phyloP scores from a whole-genome alignment of 257 asterid genomes.

The Primulina tabacum region DNA sequence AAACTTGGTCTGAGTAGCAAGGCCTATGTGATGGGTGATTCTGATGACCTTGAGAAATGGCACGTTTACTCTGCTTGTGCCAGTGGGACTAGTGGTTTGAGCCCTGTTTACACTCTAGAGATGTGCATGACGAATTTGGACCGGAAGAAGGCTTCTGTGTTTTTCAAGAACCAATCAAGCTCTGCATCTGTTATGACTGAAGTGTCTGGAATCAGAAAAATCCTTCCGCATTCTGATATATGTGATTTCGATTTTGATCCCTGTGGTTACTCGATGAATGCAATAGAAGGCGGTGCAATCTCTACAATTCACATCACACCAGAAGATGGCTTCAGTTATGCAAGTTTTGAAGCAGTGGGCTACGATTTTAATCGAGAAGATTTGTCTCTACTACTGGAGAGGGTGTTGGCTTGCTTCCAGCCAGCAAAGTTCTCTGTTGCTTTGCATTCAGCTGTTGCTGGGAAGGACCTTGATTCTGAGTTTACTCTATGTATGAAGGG shows the following conservation, averaged over 20 bases:
- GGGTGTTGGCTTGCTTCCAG: conserved; percentile 70
- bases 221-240: conserved; percentile 63
- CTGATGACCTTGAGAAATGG: conserved; percentile 58
- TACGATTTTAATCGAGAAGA: conserved; percentile 48
- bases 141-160: conserved; percentile 57
- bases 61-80: conserved; percentile 73
- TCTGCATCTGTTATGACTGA: conserved; percentile 63
- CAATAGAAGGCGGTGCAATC: conserved; percentile 56
- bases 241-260: conserved; percentile 83
- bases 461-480: conserved; percentile 32
- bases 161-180: conserved; percentile 59
- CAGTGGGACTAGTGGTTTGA: conserved; percentile 16
- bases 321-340: conserved; percentile 85
- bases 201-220: conserved; percentile 61
- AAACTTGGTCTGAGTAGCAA: conserved; percentile 55
- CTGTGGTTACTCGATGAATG: conserved; percentile 87
- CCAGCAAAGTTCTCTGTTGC: conserved; percentile 71
- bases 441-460: conserved; percentile 47
- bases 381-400: conserved; percentile 45
- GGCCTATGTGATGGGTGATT: conserved; percentile 59
- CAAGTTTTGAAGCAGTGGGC: conserved; percentile 78
- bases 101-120: conserved; percentile 60
- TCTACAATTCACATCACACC: conserved; percentile 80
- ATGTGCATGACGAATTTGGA: conserved; percentile 87
- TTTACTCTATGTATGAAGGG: conserved; percentile 34